A percentile compares a stretch with the other conserved stretches of the same genome.
Conservation (phyloP, 371 early-diverging fungal species). For the Actinomucor elegans region DNA sequence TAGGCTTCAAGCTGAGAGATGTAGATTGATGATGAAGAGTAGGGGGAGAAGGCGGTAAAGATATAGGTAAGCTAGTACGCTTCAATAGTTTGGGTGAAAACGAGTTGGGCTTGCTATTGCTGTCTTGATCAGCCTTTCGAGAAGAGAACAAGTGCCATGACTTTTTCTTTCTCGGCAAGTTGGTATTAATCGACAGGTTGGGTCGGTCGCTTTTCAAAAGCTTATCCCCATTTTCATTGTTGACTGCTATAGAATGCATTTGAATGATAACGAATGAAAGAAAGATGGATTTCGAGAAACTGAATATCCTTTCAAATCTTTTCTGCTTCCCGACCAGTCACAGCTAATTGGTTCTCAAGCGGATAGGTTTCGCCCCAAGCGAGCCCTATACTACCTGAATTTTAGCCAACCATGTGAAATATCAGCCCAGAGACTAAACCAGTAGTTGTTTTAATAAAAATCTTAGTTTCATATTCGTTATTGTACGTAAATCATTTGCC, state of each 20-base stretch:
- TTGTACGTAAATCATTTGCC: too few species aligned
- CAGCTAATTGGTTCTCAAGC: background rate
- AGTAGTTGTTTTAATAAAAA: too few species aligned
- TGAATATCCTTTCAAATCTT: background rate
- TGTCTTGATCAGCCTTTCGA: background rate
- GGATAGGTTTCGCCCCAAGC: background rate
- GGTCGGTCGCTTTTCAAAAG: background rate
- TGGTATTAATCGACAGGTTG: background rate
- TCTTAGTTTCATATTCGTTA: too few species aligned
- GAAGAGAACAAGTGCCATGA: background rate
- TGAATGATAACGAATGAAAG: background rate
- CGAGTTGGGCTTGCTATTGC: background rate
- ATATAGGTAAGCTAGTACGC: background rate
- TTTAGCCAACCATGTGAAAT: slow-evolving; percentile 3
- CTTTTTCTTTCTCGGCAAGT: background rate
- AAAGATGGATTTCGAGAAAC: background rate
- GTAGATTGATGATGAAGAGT: background rate
- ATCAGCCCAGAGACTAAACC: too few species aligned
- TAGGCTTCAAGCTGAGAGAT: background rate
- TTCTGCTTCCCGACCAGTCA: background rate
- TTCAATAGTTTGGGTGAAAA: background rate
- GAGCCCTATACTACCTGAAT: background rate
- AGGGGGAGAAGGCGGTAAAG: background rate
- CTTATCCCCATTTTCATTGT: background rate
- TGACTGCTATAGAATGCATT: background rate